Percentiles rank a stretch among this genome's conserved stretches.
These are phyloP conservation scores for Solanum aculeatissimum DNA, from an alignment of 305 asterid species.

Conservation along the genomic window DNA sequence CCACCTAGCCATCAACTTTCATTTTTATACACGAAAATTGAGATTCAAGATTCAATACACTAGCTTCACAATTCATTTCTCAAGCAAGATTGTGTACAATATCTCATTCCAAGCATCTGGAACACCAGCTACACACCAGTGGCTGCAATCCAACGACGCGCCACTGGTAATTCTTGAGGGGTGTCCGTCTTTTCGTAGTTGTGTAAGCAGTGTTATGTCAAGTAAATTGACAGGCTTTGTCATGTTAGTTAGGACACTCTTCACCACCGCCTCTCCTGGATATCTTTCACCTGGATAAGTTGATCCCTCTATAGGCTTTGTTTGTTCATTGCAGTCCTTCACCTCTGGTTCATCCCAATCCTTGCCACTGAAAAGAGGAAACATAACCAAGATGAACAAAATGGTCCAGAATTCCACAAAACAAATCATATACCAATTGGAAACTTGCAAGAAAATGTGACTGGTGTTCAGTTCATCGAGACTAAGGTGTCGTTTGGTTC, in stretches of 20 bases:
- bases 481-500: neutral
- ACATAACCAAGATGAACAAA: neutral
- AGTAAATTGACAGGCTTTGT: constrained; percentile 38
- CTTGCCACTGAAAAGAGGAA: constrained; percentile 27
- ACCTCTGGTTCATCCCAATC: constrained; percentile 44
- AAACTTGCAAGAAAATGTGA: neutral
- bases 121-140: constrained; percentile 72
- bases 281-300: constrained; percentile 41
- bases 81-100: constrained; percentile 27
- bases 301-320: constrained; percentile 34
- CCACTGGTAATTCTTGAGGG: constrained; percentile 34
- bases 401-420: neutral
- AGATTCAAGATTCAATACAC: neutral
- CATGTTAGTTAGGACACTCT: constrained; percentile 37
- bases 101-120: constrained; percentile 82
- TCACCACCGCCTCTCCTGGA: constrained; percentile 45
- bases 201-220: constrained; percentile 51
- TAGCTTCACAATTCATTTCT: neutral
- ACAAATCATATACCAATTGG: neutral
- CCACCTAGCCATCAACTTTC: neutral
- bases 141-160: constrained; percentile 41
- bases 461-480: neutral
- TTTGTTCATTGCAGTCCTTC: constrained; percentile 41
- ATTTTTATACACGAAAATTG: neutral
- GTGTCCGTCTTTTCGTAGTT: constrained; percentile 38